Evolutionary conservation across 768 basidiomycete genomes (phyloP).

Genomic region (Lepiota venenata): DNA sequence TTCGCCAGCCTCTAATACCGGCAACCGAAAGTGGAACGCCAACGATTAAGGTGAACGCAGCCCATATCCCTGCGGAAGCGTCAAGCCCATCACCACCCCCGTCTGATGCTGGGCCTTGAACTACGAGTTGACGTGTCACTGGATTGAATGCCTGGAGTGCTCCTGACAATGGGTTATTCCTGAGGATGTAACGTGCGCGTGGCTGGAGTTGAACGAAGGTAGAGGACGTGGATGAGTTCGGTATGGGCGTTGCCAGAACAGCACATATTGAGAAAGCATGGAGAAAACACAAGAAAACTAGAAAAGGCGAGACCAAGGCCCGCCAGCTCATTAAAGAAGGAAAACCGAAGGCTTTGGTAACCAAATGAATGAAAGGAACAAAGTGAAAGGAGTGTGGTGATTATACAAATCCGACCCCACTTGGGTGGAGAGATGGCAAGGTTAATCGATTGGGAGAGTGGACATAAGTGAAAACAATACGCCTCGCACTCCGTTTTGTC

Average conservation of each 20-base stretch:
- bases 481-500: background rate
- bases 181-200: constrained; percentile 8
- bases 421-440: background rate
- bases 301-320: constrained; percentile 5
- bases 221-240: background rate
- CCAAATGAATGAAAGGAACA: background rate
- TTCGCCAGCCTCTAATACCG: constrained; percentile 54
- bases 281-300: background rate
- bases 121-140: constrained; percentile 35
- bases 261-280: background rate
- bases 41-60: constrained; percentile 45
- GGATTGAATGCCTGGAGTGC: constrained; percentile 42
- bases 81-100: constrained; percentile 49
- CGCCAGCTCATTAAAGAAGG: constrained; percentile 3
- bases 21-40: constrained; percentile 53
- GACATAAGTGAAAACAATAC: background rate
- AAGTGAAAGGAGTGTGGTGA: background rate
- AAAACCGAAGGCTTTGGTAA: background rate
- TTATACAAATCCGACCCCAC: too few relatives aligned
- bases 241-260: constrained; percentile 1
- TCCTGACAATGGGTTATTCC: constrained; percentile 32
- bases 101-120: constrained; percentile 57
- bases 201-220: background rate
- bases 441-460: background rate
- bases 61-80: constrained; percentile 54